Percentiles rank a stretch among this genome's conserved stretches.
Evolutionary conservation across 2,329 filamentous ascomycete species (phyloP).

Genomic region (Volutella citrinella): DNA sequence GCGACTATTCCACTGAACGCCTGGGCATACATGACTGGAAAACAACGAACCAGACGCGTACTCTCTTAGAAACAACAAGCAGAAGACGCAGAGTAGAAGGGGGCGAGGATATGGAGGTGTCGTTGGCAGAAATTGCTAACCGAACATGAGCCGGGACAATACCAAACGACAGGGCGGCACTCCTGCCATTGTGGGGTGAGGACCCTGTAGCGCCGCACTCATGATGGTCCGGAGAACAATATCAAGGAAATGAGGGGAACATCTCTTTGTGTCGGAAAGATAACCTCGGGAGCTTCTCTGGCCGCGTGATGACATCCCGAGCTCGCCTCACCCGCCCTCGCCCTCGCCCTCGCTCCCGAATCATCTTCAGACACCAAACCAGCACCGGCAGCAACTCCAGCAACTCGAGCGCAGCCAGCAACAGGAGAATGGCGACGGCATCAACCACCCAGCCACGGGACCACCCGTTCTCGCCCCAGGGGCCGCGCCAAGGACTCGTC

Average conservation of each 20-base stretch:
- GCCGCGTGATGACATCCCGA: slow-evolving; percentile 29
- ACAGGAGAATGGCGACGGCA: slow-evolving; percentile 7
- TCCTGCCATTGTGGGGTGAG: slow-evolving; percentile 25
- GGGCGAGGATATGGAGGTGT: no score
- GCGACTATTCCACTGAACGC: no score
- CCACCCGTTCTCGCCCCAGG: no score
- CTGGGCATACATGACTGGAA: no score
- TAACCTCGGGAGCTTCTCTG: slow-evolving; percentile 17
- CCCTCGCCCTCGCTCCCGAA: slow-evolving; percentile 28
- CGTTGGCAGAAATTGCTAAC: slow-evolving; percentile 18
- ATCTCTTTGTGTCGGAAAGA: slow-evolving; percentile 15
- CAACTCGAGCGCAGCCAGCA: slow-evolving; percentile 9
- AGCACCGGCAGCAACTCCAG: slow-evolving; percentile 14
- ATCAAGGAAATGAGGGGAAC: slow-evolving; percentile 19
- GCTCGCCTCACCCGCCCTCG: slow-evolving; percentile 25
- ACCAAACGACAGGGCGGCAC: slow-evolving; percentile 13
- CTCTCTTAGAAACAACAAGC: no score
- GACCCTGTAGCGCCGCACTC: slow-evolving; percentile 14
- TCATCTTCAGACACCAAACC: slow-evolving; percentile 28
- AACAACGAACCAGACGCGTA: no score
- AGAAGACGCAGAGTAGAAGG: no score
- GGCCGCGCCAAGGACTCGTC: no score
- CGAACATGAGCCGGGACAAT: slow-evolving; percentile 22
- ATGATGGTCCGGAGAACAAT: slow-evolving; percentile 26
- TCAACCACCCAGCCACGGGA: slow-evolving; percentile 2